These are phyloP conservation scores for Adansonia rubrostipa DNA, from an alignment of 441 rosid species.

Conservation along the genomic window DNA sequence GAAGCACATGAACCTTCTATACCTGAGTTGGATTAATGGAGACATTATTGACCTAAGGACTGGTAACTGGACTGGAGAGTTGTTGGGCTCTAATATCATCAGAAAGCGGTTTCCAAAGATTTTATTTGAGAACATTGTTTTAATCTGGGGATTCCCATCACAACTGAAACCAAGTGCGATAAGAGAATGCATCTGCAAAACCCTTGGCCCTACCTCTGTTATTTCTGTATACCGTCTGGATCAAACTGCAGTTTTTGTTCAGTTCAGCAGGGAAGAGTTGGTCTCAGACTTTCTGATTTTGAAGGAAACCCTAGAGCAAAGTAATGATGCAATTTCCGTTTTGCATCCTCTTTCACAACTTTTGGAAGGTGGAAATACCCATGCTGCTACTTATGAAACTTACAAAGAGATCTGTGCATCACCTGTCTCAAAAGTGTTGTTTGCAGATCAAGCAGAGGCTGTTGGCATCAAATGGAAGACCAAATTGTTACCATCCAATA, in stretches of 20 bases:
- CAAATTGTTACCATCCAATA: slow-evolving; percentile 34
- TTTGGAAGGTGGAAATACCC: slow-evolving; percentile 72
- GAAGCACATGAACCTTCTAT: slow-evolving; percentile 69
- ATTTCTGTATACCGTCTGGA: slow-evolving; percentile 61
- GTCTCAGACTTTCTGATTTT: slow-evolving; percentile 62
- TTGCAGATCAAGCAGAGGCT: slow-evolving; percentile 84
- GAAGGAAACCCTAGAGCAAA: slow-evolving; percentile 67
- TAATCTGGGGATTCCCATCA: slow-evolving; percentile 79
- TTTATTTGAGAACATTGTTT: slow-evolving; percentile 56
- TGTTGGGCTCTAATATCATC: slow-evolving; percentile 28
- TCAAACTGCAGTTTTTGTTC: slow-evolving; percentile 72
- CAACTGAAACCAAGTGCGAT: slow-evolving; percentile 62
- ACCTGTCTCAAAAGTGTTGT: slow-evolving; percentile 46
- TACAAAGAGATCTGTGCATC: slow-evolving; percentile 85
- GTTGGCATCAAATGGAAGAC: slow-evolving; percentile 64
- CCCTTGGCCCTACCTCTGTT: slow-evolving; percentile 64
- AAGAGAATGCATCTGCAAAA: slow-evolving; percentile 68
- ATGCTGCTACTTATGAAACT: slow-evolving; percentile 68
- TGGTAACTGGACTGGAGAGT: slow-evolving; percentile 48
- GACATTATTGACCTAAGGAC: slow-evolving; percentile 66
- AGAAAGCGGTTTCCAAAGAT: slow-evolving; percentile 35
- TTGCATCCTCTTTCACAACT: slow-evolving; percentile 82
- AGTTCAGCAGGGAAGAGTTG: slow-evolving; percentile 61
- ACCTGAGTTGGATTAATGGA: slow-evolving; percentile 79
- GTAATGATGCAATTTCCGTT: slow-evolving; percentile 54